Percentiles rank a stretch among this genome's conserved stretches.
Conservation (phyloP, 148 eudicot genomes). For the Spergularia marina region DNA sequence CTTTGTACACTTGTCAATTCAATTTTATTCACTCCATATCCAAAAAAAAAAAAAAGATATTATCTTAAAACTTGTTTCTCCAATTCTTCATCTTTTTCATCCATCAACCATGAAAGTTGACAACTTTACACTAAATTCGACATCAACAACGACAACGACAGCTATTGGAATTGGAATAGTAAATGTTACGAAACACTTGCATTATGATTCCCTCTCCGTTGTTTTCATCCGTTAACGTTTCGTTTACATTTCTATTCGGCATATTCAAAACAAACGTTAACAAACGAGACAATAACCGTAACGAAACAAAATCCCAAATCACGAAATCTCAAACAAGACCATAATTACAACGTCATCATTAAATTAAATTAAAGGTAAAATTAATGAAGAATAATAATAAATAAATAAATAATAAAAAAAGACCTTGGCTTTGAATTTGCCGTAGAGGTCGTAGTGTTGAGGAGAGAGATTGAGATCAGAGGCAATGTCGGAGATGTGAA, state of each 20-base stretch:
- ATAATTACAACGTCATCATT: neutral
- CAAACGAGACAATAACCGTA: too few relatives aligned
- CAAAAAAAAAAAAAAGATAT: too few relatives aligned
- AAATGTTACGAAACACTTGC: too few relatives aligned
- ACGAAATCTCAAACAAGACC: neutral
- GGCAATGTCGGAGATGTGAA: slow-evolving; percentile 81
- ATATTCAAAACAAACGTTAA: too few relatives aligned
- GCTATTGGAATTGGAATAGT: too few relatives aligned
- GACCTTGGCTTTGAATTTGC: slow-evolving; percentile 98
- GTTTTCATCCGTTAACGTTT: too few relatives aligned
- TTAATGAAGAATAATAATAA: neutral
- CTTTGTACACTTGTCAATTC: too few relatives aligned
- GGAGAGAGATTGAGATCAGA: slow-evolving; percentile 58
- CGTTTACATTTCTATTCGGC: too few relatives aligned
- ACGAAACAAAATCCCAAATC: too few relatives aligned
- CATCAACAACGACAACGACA: neutral
- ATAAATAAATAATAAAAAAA: neutral
- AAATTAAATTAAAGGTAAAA: neutral
- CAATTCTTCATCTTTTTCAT: neutral
- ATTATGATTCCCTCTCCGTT: too few relatives aligned
- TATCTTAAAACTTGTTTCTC: neutral
- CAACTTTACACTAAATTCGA: neutral
- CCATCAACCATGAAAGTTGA: neutral
- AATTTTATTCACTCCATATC: too few relatives aligned
- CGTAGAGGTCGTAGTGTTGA: slow-evolving; percentile 80